Base-by-base conservation (phyloP, 352 stramenopile species). In the Pythium sukuiense region DNA sequence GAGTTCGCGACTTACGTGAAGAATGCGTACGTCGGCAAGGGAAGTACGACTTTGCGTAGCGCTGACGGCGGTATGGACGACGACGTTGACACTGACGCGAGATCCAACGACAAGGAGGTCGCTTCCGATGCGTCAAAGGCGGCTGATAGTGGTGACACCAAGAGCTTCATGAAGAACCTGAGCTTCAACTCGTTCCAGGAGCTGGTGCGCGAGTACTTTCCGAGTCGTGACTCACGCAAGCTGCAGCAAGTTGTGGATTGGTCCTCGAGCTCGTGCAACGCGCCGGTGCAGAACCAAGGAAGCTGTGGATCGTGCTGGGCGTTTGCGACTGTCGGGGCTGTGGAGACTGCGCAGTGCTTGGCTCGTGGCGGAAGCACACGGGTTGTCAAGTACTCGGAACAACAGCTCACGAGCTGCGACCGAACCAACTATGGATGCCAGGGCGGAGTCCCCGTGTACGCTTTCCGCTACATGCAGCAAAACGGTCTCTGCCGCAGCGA, bases 1-100 rank as follows among this genome's bases (percentile, higher is more conserved):
- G 80, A 89, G 45, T 87, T 89, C 50, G 69, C 68, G 18, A 37
- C 61, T 32, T 85, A 80, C 53, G 50, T 81, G 7, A 60, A 60
- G 54, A 60, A 60, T n/a, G 54, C 54, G 18, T 60, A 49, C 33
- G n/a, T 60, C 97, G 45, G n/a, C 6, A 29, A 24, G 5, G 45
- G 45, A 6, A 20, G 20, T 30, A 8, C 12, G 2, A 18, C 45
- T 4, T 52, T 30, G 45, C 45, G 45, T 30, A 26, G 20, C 30
- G 45, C 45, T 6, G 45, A 52, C 20, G 45, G 24, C 11, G 45
- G 8, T 2, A 7, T 30, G 18, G 45, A 52, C n/a, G 45, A 26
- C 8, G 24, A 29, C n/a, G 7, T 14, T 52, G n/a, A 30, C 6
- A 26, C 7, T 6, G n/a, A 2, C 11, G 20, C 20, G n/a, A 52